Evolutionary conservation across 148 eudicot species (phyloP).

Genomic region (Amaranthus palmeri): DNA sequence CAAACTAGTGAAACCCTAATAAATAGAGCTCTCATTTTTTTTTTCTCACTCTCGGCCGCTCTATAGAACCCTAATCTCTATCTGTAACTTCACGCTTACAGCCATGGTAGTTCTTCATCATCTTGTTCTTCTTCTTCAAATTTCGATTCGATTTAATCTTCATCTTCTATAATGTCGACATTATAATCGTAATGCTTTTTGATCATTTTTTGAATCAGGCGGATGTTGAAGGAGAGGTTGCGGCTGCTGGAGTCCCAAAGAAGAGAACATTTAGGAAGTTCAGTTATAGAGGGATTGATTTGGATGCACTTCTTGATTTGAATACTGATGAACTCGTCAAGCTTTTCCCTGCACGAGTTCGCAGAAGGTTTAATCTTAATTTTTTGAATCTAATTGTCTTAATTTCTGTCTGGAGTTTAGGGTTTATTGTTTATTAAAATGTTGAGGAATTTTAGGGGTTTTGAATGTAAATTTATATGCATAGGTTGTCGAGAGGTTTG

Average conservation of each 20-base stretch:
- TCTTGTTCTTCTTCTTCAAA: no score
- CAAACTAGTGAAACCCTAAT: no score
- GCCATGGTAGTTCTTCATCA: no score
- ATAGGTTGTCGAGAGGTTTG: slow-evolving; percentile 59
- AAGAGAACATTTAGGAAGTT: slow-evolving; percentile 95
- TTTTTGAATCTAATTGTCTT: neutral
- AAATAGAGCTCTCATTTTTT: no score
- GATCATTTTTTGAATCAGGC: slow-evolving; percentile 27
- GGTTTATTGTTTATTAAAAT: slow-evolving; percentile 3
- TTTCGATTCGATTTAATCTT: no score
- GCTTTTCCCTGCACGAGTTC: slow-evolving; percentile 62
- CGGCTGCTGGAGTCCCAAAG: slow-evolving; percentile 53
- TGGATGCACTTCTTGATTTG: slow-evolving; percentile 75
- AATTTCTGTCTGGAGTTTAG: neutral
- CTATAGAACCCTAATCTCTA: no score
- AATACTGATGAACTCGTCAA: slow-evolving; percentile 73
- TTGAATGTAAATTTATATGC: no score
- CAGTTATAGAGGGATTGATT: slow-evolving; percentile 72
- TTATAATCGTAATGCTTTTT: no score
- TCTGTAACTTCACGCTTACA: no score
- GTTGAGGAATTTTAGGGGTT: no score
- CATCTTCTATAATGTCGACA: no score
- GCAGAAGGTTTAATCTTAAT: slow-evolving; percentile 39
- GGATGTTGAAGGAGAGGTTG: slow-evolving; percentile 47
- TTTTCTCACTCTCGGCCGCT: no score